These are phyloP conservation scores for Abrus precatorius DNA, from an alignment of 306 rosid genomes.

Conservation along the genomic window DNA sequence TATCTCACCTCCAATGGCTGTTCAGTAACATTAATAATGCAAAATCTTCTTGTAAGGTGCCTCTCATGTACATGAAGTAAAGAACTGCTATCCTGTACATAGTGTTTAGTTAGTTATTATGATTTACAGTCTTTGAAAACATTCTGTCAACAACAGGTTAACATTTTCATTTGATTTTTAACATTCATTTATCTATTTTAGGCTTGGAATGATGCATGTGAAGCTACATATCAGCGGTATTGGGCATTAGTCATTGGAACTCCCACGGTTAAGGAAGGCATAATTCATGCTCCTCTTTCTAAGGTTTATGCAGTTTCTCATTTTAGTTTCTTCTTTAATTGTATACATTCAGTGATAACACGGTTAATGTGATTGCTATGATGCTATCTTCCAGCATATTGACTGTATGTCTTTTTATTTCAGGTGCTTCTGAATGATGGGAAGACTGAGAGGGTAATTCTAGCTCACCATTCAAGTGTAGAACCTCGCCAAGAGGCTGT, in stretches of 20 bases:
- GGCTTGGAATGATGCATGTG: conserved; percentile 88
- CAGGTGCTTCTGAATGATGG: conserved; percentile 95
- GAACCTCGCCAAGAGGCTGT: conserved; percentile 90
- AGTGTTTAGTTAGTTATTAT: conserved; percentile 27
- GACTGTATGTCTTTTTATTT: conserved; percentile 25
- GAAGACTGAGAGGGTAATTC: conserved; percentile 90
- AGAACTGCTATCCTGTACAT: conserved; percentile 22
- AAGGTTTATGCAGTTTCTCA: conserved; percentile 67
- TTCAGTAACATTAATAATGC: conserved; percentile 66
- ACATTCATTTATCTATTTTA: conserved; percentile 40
- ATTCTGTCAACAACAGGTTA: conserved; percentile 3
- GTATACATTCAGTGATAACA: conserved; percentile 32
- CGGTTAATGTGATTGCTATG: conserved; percentile 21
- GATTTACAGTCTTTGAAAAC: neutral
- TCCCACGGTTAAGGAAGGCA: conserved; percentile 87
- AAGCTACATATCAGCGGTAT: conserved; percentile 79
- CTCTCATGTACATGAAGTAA: neutral
- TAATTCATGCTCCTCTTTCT: conserved; percentile 84
- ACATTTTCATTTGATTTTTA: conserved; percentile 23
- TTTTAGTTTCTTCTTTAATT: conserved; percentile 11
- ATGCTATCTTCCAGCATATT: conserved; percentile 27
- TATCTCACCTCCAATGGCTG: conserved; percentile 75
- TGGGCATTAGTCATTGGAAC: conserved; percentile 95
- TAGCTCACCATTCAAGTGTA: conserved; percentile 76
- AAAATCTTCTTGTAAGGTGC: conserved; percentile 76